These are phyloP conservation scores for Exobasidium rhododendri DNA, from an alignment of 1,284 basidiomycete genomes.

Conservation along the genomic window DNA sequence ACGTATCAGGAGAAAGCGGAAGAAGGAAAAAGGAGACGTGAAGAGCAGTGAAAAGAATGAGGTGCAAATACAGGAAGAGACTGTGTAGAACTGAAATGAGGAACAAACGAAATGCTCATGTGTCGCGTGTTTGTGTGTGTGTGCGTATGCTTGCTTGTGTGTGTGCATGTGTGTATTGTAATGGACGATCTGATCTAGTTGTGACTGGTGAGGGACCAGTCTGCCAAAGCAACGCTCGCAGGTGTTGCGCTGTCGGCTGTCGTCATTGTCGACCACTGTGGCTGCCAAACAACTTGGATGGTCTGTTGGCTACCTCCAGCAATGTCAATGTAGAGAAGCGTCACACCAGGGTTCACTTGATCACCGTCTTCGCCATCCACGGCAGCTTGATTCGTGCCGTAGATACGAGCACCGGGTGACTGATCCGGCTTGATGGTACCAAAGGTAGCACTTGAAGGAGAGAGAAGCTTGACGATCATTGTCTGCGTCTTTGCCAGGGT, in stretches of 20 bases:
- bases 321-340: constrained; percentile 73
- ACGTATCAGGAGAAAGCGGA: too few species aligned
- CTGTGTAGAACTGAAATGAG: too few species aligned
- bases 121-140: too few species aligned
- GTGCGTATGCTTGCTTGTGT: too few species aligned
- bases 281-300: constrained; percentile 54
- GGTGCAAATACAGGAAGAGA: too few species aligned
- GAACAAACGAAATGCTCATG: too few species aligned
- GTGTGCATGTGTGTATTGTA: too few species aligned
- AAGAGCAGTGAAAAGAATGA: too few species aligned
- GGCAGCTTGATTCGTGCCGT: constrained; percentile 62
- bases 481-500: constrained; percentile 43
- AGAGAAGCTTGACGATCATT: constrained; percentile 61
- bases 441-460: constrained; percentile 37
- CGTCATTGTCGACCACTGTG: constrained; percentile 39
- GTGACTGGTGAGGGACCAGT: constrained; percentile 51
- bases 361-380: constrained; percentile 59
- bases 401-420: constrained; percentile 65
- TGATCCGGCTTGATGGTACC: constrained; percentile 13
- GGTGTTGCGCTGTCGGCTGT: constrained; percentile 40
- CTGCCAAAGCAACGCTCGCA: constrained; percentile 36
- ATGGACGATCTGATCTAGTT: too few species aligned
- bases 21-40: too few species aligned
- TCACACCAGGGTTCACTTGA: constrained; percentile 73
- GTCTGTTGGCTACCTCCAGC: constrained; percentile 58